Base-by-base conservation (phyloP, 73 alveolate genomes). In the Paramecium sonneborni region DNA sequence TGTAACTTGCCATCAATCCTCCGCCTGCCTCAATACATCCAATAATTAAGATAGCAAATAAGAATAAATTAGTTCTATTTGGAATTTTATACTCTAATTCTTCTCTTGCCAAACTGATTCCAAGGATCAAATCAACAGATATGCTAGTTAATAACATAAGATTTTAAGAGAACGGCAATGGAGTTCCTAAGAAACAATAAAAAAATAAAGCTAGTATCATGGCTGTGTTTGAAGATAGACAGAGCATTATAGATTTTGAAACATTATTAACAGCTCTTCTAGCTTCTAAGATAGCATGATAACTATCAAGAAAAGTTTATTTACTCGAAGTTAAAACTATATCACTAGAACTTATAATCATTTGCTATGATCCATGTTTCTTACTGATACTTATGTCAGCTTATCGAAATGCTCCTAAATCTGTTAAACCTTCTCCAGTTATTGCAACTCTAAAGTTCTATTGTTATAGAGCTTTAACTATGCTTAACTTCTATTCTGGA, bases 391-490 rank as follows among this genome's bases (percentile, higher is more conserved):
- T 30, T 3, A 79, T 44, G 18, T 79, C 90, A 4, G 90, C 90
- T 12, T 79, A 6, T 79, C 55, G 39, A 14, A 79, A 79, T 24
- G 90, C 44, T 43, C 90, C 90, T 6, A 79, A 79, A 79, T 79
- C 90, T 0, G 90, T 79, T 24, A 79, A 79, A 23, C 90, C 90
- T 41, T 79, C 69, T 46, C 90, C 90, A 38, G 90, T 79, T 18
- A 79, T 62, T 41, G 90, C 90, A 11, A 79, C 90, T 79, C 6
- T 79, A 26, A 41, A 79, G 41, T 79, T 79, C 20, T 41, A 34
- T 43, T 39, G 20, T 43, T 79, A 8, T 46, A 79, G 41, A 1
- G 90, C 48, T 15, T 79, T 79, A 6, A 79, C 90, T 8, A 79
- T 79, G 4, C 90, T 46, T 43, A 79, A 41, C 5, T 39, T 79